phyloP scores from a whole-genome alignment of 768 basidiomycete species.

The Glaciozyma antarctica region DNA sequence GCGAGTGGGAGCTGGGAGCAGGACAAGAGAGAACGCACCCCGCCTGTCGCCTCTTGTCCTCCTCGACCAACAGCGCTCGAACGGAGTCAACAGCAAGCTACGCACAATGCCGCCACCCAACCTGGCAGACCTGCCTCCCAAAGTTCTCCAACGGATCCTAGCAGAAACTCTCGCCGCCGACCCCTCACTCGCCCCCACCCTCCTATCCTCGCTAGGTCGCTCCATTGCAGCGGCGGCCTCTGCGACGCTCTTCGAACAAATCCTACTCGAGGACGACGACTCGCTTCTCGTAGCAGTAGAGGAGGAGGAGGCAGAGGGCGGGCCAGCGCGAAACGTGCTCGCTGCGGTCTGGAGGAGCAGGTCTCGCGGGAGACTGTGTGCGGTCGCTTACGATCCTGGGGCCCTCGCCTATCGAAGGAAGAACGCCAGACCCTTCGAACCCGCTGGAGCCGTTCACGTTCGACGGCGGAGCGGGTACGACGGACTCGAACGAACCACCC shows the following conservation, averaged over 20 bases:
- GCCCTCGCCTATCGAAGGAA: background rate
- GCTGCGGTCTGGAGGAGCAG: background rate
- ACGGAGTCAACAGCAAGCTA: too few relatives aligned
- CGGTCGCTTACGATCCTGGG: background rate
- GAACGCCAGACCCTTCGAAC: background rate
- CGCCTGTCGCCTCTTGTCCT: too few relatives aligned
- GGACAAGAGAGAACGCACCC: background rate
- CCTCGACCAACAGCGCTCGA: too few relatives aligned
- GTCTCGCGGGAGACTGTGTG: background rate
- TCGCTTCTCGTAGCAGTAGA: background rate
- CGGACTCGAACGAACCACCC: background rate
- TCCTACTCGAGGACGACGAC: slow-evolving; percentile 22
- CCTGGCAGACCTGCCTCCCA: background rate
- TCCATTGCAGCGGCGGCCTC: background rate
- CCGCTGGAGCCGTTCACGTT: background rate
- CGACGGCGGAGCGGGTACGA: background rate
- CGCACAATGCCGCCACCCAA: too few relatives aligned
- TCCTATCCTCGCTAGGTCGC: background rate
- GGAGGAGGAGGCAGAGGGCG: background rate
- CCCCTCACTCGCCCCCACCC: background rate
- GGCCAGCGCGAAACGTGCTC: background rate
- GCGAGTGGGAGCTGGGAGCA: background rate
- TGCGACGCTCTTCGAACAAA: background rate
- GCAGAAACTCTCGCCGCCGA: background rate
- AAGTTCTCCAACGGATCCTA: slow-evolving; percentile 17